Conservation (phyloP, 129 eudicot species). For the Flaveria trinervia region DNA sequence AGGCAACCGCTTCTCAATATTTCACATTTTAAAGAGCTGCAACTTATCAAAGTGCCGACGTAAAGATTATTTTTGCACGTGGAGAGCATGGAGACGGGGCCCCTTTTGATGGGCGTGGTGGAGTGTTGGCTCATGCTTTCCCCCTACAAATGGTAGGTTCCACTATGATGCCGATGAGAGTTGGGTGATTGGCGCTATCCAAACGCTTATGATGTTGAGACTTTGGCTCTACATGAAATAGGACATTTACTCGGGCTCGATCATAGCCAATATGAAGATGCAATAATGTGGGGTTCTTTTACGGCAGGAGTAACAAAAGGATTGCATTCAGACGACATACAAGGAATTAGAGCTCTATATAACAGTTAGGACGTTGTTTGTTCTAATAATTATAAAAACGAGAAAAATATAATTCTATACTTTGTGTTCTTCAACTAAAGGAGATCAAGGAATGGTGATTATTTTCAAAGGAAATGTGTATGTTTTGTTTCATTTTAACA, state of each 20-base stretch:
- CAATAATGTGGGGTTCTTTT: constrained; percentile 35
- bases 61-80: constrained; percentile 33
- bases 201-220: constrained; percentile 37
- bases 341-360: constrained; percentile 39
- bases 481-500: background rate
- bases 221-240: constrained; percentile 35
- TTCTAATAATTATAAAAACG: too few species aligned
- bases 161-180: constrained; percentile 33
- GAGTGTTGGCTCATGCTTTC: constrained; percentile 40
- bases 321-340: constrained; percentile 32
- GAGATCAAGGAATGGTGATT: background rate
- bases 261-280: constrained; percentile 30
- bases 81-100: constrained; percentile 38
- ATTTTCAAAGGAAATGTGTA: background rate
- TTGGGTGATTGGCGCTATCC: constrained; percentile 29
- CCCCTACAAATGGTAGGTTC: constrained; percentile 40
- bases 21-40: constrained; percentile 37
- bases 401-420: background rate
- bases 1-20: constrained; percentile 28
- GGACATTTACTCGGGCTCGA: constrained; percentile 34
- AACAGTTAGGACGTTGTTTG: background rate
- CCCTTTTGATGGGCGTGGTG: constrained; percentile 46
- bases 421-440: too few species aligned
- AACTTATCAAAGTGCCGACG: constrained; percentile 28
- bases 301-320: constrained; percentile 33